Evolutionary conservation across 2,329 filamentous ascomycete species (phyloP).

Genomic region (Thielaviopsis punctulata): DNA sequence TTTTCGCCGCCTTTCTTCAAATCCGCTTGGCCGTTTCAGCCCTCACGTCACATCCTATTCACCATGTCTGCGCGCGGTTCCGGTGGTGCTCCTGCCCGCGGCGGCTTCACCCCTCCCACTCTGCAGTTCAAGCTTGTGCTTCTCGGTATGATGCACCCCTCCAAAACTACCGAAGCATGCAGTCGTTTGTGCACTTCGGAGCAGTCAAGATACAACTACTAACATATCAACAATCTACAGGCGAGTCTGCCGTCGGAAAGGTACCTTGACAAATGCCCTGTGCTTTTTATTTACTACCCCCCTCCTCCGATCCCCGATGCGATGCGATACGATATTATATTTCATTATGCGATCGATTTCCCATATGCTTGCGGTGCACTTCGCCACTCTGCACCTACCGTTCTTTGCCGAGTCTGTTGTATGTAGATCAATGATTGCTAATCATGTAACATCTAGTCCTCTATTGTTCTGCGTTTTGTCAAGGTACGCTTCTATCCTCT

Average conservation of each 20-base stretch:
- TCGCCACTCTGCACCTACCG: conserved; percentile 11
- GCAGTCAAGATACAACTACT: neutral
- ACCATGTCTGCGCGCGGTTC: conserved; percentile 67
- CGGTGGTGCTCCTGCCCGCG: conserved; percentile 30
- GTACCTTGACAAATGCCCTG: conserved; percentile 28
- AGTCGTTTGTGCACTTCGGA: no score
- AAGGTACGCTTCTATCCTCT: conserved; percentile 45
- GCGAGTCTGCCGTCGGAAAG: conserved; percentile 98
- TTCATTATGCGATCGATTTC: neutral
- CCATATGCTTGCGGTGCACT: neutral
- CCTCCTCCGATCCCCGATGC: neutral
- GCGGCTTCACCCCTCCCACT: conserved; percentile 64
- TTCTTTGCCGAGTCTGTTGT: conserved; percentile 10
- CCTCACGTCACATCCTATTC: conserved; percentile 16
- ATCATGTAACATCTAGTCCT: conserved; percentile 47
- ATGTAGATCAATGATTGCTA: neutral
- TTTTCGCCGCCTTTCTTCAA: conserved; percentile 13
- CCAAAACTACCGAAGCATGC: neutral
- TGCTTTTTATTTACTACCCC: neutral
- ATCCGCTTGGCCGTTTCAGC: neutral
- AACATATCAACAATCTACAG: conserved; percentile 19
- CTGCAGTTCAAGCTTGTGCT: conserved; percentile 98
- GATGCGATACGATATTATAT: conserved; percentile 2
- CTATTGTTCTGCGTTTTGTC: conserved; percentile 92
- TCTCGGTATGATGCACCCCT: conserved; percentile 49